Percentiles rank a stretch among this genome's conserved stretches.
These are phyloP conservation scores for Alternaria ventricosa DNA, from an alignment of 2,329 filamentous ascomycete genomes.

Conservation along the genomic window DNA sequence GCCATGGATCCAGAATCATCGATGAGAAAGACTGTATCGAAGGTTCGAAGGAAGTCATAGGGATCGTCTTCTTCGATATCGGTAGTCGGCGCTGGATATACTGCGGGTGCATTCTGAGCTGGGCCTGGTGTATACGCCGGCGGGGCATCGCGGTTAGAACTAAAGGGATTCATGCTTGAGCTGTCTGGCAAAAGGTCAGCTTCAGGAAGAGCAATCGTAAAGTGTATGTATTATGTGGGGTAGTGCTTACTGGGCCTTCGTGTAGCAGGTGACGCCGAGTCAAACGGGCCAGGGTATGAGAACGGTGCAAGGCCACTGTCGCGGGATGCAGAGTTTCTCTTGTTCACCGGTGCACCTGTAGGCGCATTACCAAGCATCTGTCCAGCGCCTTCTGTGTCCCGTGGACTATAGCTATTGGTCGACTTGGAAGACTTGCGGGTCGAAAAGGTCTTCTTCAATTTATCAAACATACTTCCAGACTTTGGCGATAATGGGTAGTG, in stretches of 20 bases:
- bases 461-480: conserved; percentile 16
- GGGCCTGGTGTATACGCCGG: conserved; percentile 50
- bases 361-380: neutral
- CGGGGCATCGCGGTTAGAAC: conserved; percentile 48
- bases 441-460: conserved; percentile 22
- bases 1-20: conserved; percentile 92
- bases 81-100: conserved; percentile 2
- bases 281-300: conserved; percentile 23
- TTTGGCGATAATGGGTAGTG: conserved; percentile 3
- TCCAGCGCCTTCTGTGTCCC: conserved; percentile 2
- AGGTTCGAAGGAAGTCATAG: conserved; percentile 76
- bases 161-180: conserved; percentile 36
- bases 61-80: conserved; percentile 55
- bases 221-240: neutral
- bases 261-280: conserved; percentile 40
- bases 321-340: conserved; percentile 15
- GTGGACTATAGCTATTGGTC: conserved; percentile 5
- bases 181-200: conserved; percentile 26
- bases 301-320: conserved; percentile 25
- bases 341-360: conserved; percentile 4
- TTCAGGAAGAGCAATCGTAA: neutral
- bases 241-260: conserved; percentile 47
- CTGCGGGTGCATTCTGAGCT: conserved; percentile 3
- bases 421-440: conserved; percentile 18
- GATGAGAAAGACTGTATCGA: conserved; percentile 89